Base-by-base conservation (phyloP, 805 yeast genomes). In the Lipomyces starkeyi region DNA sequence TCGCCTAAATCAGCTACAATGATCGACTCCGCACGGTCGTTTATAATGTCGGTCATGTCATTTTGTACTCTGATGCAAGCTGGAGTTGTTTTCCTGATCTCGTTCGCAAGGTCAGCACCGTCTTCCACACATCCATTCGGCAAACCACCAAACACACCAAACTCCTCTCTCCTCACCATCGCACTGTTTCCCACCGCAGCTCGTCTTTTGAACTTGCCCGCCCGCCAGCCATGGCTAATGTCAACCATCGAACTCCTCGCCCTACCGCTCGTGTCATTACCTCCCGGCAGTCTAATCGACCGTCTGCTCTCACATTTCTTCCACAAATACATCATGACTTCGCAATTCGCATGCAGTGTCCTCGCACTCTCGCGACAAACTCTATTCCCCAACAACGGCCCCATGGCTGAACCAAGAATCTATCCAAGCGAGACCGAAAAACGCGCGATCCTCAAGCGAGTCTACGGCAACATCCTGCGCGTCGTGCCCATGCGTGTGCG, bases 341-440 rank as follows among this genome's bases (percentile, higher is more conserved):
- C 72, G n/a, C 57, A 59, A 25, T 62, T 62, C 22, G 68, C 64
- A 2, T 58, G 71, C 58, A 61, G 67, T 27, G 61, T 61, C 5
- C 62, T 83, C 6, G 71, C 72, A n/a, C 70, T 73, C 14, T 69
- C 80, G 2, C 74, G 87, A 62, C 74, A 76, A 37, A 74, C 77
- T 37, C 69, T 85, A n/a, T 85, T 85, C 67, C 87, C 88, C 2
- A 76, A 75, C 32, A 86, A 85, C 73, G 83, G 81, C 17, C 74
- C 75, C n/a, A 81, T 85, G 83, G 87, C 87, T 0, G 84, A 85
- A 2, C 79, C 84, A 3, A 73, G 83, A 27, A 73, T 77, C 2
- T 76, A 79, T n/a, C 87, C 88, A 0, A 74, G 76, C 11, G 77
- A 74, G 0, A 79, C 75, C 27, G 85, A 83, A 66, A 80, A 81